Evolutionary conservation across 495 filamentous ascomycete species (phyloP).

Genomic region (Trichoderma orchidacearum): DNA sequence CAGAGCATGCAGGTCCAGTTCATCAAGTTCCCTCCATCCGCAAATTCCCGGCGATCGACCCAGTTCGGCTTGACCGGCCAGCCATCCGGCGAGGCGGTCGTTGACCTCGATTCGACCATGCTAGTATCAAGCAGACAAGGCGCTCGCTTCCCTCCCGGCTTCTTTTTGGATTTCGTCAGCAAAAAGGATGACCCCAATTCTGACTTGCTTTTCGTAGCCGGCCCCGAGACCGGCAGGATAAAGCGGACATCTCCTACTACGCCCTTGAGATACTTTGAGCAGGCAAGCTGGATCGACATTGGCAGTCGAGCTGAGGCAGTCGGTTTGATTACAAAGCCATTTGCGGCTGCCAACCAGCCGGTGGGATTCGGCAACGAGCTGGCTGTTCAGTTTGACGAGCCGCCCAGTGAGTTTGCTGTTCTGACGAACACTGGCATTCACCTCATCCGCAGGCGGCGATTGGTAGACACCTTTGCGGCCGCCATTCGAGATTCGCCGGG

Average conservation of each 20-base stretch:
- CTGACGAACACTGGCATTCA: constrained; percentile 84
- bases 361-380: constrained; percentile 88
- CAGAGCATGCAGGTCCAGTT: constrained; percentile 96
- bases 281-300: constrained; percentile 59
- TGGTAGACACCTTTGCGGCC: constrained; percentile 87
- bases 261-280: constrained; percentile 45
- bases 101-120: constrained; percentile 29
- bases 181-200: constrained; percentile 30
- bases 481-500: constrained; percentile 57
- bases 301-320: constrained; percentile 60
- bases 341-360: constrained; percentile 53
- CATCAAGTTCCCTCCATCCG: constrained; percentile 63
- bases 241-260: constrained; percentile 39
- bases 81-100: constrained; percentile 15
- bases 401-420: constrained; percentile 70
- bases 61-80: constrained; percentile 7
- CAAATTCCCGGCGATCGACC: constrained; percentile 28
- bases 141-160: constrained; percentile 69
- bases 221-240: constrained; percentile 75
- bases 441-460: constrained; percentile 62
- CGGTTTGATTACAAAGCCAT: constrained; percentile 56
- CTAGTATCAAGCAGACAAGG: constrained; percentile 43
- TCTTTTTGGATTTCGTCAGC: constrained; percentile 70
- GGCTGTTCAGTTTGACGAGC: constrained; percentile 81
- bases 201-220: constrained; percentile 69